A percentile compares a stretch with the other conserved stretches of the same genome.
These are phyloP conservation scores for Striga asiatica DNA, from an alignment of 257 asterid species.

Conservation along the genomic window DNA sequence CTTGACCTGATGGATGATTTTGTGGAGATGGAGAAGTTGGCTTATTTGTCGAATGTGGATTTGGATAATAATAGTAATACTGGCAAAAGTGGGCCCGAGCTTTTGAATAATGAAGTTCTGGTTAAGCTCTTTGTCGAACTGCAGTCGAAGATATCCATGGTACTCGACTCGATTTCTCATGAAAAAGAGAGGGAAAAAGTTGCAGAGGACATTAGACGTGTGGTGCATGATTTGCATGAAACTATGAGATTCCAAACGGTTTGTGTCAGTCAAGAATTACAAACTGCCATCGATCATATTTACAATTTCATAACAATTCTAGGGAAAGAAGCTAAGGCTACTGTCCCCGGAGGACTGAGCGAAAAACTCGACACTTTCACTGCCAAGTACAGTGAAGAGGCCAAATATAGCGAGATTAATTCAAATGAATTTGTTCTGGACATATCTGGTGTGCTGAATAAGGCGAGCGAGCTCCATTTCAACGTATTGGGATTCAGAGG, in stretches of 20 bases:
- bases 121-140: conserved; percentile 35
- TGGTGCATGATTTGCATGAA: conserved; percentile 47
- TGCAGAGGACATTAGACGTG: conserved; percentile 37
- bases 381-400: conserved; percentile 46
- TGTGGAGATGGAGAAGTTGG: conserved; percentile 96
- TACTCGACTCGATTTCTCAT: conserved; percentile 43
- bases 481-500: conserved; percentile 57
- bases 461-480: conserved; percentile 64
- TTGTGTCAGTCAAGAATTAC: conserved; percentile 32
- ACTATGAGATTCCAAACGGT: conserved; percentile 16
- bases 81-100: conserved; percentile 19
- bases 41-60: conserved; percentile 37
- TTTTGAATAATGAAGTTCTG: conserved; percentile 22
- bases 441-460: conserved; percentile 50
- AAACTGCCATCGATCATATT: conserved; percentile 52
- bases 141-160: conserved; percentile 46
- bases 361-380: conserved; percentile 37
- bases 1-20: conserved; percentile 94
- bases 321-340: conserved; percentile 61
- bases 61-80: conserved; percentile 23
- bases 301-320: conserved; percentile 49
- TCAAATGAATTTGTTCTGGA: conserved; percentile 53
- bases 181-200: conserved; percentile 45
- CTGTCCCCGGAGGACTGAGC: conserved; percentile 42
- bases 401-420: conserved; percentile 25